A percentile compares a stretch with the other conserved stretches of the same genome.
These are phyloP conservation scores for Tulasnella sp. DNA, from an alignment of 768 basidiomycete species.

Conservation along the genomic window DNA sequence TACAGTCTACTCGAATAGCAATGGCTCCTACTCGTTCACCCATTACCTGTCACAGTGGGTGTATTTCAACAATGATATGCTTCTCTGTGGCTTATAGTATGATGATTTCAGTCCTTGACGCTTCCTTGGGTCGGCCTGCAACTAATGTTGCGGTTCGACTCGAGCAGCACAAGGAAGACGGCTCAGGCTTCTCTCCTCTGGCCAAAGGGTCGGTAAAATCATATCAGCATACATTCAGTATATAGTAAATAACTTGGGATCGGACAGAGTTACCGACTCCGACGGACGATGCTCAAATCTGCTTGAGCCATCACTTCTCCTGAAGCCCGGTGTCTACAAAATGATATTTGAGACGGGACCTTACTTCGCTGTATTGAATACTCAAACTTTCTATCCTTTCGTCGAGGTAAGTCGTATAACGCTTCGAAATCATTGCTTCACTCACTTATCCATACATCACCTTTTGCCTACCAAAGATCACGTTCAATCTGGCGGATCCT, in stretches of 20 bases:
- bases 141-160: slow-evolving; percentile 53
- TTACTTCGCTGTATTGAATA: slow-evolving; percentile 57
- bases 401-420: slow-evolving; percentile 52
- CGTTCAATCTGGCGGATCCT: slow-evolving; percentile 60
- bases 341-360: slow-evolving; percentile 72
- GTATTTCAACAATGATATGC: neutral
- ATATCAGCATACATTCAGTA: no score
- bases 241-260: no score
- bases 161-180: slow-evolving; percentile 33
- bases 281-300: slow-evolving; percentile 77
- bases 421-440: neutral
- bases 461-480: slow-evolving; percentile 39
- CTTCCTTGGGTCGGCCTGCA: slow-evolving; percentile 73
- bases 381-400: slow-evolving; percentile 77
- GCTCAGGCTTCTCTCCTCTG: slow-evolving; percentile 37
- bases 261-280: slow-evolving; percentile 52
- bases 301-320: slow-evolving; percentile 40
- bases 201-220: slow-evolving; percentile 47
- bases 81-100: neutral
- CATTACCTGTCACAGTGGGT: slow-evolving; percentile 79
- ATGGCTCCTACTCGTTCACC: slow-evolving; percentile 43
- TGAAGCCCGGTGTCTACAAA: slow-evolving; percentile 63
- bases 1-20: neutral
- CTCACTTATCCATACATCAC: neutral
- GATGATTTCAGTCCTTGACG: slow-evolving; percentile 59